These are phyloP conservation scores for Calonectria henricotiae DNA, from an alignment of 2,329 filamentous ascomycete genomes.

Conservation along the genomic window DNA sequence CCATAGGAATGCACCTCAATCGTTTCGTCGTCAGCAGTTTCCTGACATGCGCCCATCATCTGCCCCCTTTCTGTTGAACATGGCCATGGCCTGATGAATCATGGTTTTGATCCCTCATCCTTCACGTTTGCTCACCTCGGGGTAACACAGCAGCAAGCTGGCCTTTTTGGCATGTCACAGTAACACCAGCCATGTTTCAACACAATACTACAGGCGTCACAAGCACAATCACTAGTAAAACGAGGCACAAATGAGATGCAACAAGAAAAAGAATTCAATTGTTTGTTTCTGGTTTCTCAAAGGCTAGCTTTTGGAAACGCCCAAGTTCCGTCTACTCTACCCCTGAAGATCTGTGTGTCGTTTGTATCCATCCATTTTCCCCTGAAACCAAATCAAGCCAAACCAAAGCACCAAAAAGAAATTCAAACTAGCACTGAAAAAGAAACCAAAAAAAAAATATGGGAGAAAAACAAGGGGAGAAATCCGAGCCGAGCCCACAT, in stretches of 20 bases:
- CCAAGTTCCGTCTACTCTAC: conserved; percentile 18
- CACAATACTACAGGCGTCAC: conserved; percentile 14
- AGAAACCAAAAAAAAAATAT: conserved; percentile 35
- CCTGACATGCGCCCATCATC: conserved; percentile 33
- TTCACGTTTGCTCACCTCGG: conserved; percentile 19
- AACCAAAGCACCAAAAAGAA: not conserved
- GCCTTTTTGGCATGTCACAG: conserved; percentile 4
- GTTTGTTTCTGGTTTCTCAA: conserved; percentile 32
- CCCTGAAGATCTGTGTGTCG: conserved; percentile 29
- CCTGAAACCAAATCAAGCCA: conserved; percentile 38
- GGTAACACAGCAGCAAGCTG: not conserved
- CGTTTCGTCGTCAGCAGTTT: conserved; percentile 42
- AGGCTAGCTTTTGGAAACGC: conserved; percentile 28
- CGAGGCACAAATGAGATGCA: conserved; percentile 20
- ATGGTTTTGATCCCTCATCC: conserved; percentile 11
- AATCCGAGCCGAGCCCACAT: not conserved
- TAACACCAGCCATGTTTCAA: conserved; percentile 22
- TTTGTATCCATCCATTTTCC: conserved; percentile 37
- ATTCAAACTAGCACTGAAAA: conserved; percentile 18
- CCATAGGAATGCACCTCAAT: conserved; percentile 40
- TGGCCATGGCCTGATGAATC: not conserved
- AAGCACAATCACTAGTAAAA: conserved; percentile 22
- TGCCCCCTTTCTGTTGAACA: conserved; percentile 13
- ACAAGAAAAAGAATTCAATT: conserved; percentile 35
- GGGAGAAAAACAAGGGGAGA: conserved; percentile 28